Base-by-base conservation (phyloP, 768 basidiomycete species). In the Russula emetica region DNA sequence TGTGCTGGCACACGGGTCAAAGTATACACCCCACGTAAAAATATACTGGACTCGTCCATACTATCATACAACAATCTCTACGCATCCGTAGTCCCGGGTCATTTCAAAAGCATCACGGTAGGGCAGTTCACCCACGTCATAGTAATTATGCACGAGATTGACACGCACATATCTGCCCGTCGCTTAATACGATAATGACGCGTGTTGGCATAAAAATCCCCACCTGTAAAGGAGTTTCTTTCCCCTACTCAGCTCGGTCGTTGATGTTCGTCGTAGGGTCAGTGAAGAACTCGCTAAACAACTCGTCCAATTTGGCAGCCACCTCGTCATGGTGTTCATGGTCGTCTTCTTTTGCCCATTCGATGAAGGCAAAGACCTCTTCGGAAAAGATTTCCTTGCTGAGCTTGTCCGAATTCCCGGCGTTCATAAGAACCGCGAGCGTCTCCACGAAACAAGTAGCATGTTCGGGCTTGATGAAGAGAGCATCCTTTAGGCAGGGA, bases 341-440 rank as follows among this genome's bases (percentile, higher is more conserved):
- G 14, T 32, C 44, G 3, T 22, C 4, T 7, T 58, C 14, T 36
- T 47, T 44, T 54, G 54, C 24, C 18, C 44, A 20, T 47, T 26
- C 24, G 30, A 61, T 24, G 44, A 61, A 34, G 2, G 26, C 24
- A 38, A 26, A 55, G n/a, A 61, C 24, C 13, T 32, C 24, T 49
- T 22, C 20, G 11, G 47, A 16, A 11, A 55, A 55, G 5, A 36
- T 34, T 20, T 36, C 8, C 16, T 44, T 49, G 6, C 11, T 54
- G 28, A 61, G 18, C n/a, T 24, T 18, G 8, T 34, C n/a, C 24
- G 26, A 32, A 34, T 32, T 20, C 32, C 47, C 55, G 10, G 38
- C 42, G 20, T 36, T 22, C 62, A 58, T 58, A 2, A 63, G 56
- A 22, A 63, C 49, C 5, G 22, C 50, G 32, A 63, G 62, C 4